A percentile compares a stretch with the other conserved stretches of the same genome.
Conservation (phyloP, 2,329 filamentous ascomycete species). For the Sclerotiophoma versabilis region DNA sequence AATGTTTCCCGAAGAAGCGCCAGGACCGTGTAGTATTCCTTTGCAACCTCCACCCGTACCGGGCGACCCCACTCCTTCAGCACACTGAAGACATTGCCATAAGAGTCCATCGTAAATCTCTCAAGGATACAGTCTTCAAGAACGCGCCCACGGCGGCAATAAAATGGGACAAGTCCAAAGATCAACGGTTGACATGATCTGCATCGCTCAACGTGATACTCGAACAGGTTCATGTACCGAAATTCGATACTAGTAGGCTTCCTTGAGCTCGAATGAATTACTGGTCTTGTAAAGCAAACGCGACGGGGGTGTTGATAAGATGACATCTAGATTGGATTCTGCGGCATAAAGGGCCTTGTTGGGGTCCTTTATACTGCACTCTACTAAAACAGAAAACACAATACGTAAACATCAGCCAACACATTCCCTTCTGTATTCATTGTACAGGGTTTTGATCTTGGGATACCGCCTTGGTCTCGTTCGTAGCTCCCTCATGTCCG, state of each 20-base stretch:
- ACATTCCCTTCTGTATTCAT: not conserved
- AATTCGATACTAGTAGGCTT: slow-evolving; percentile 2
- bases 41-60: not conserved
- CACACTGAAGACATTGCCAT: not conserved
- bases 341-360: too few relatives aligned
- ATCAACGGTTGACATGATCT: not conserved
- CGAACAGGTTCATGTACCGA: slow-evolving; percentile 8
- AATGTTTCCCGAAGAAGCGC: not conserved
- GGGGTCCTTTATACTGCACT: too few relatives aligned
- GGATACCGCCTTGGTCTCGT: not conserved
- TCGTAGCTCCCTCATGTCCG: not conserved
- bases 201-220: slow-evolving; percentile 6
- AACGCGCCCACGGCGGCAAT: not conserved
- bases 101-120: not conserved
- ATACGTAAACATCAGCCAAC: too few relatives aligned
- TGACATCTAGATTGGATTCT: too few relatives aligned
- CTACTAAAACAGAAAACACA: too few relatives aligned
- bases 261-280: slow-evolving; percentile 6
- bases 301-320: not conserved
- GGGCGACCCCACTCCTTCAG: not conserved
- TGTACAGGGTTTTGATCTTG: not conserved
- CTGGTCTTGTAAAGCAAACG: slow-evolving; percentile 4
- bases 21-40: not conserved
- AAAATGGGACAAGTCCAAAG: not conserved
- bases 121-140: not conserved